Conservation (phyloP, 129 eudicot species). For the Silybum marianum region DNA sequence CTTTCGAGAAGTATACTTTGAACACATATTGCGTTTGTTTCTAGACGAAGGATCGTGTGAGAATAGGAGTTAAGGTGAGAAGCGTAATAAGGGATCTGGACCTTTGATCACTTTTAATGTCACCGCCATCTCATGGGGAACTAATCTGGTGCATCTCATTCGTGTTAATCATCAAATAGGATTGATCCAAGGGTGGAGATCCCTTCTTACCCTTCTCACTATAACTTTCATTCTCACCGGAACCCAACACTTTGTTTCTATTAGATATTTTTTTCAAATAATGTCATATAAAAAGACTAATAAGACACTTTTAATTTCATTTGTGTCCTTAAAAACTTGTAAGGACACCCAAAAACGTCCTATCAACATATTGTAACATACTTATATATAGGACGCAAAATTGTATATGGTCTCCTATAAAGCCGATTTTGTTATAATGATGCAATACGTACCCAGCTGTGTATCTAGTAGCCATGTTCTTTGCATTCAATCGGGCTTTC, state of each 20-base stretch:
- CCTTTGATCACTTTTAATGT: too few relatives aligned
- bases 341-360: neutral
- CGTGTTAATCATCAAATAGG: too few relatives aligned
- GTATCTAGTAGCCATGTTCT: conserved; percentile 87
- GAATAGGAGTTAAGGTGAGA: too few relatives aligned
- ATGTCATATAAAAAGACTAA: neutral
- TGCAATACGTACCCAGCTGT: conserved; percentile 69
- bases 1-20: neutral
- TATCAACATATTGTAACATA: neutral
- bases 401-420: neutral
- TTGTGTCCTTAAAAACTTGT: neutral
- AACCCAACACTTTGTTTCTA: neutral
- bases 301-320: neutral
- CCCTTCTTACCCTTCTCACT: too few relatives aligned
- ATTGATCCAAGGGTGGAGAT: too few relatives aligned
- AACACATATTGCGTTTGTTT: neutral
- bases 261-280: neutral
- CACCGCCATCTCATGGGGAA: too few relatives aligned
- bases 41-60: too few relatives aligned
- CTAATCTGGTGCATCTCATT: too few relatives aligned
- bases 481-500: conserved; percentile 76
- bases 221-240: too few relatives aligned
- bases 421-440: neutral
- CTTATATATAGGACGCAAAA: neutral
- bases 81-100: too few relatives aligned